These are phyloP conservation scores for Ananas comosus DNA, from an alignment of 176 grass and related monocot species.

Conservation along the genomic window DNA sequence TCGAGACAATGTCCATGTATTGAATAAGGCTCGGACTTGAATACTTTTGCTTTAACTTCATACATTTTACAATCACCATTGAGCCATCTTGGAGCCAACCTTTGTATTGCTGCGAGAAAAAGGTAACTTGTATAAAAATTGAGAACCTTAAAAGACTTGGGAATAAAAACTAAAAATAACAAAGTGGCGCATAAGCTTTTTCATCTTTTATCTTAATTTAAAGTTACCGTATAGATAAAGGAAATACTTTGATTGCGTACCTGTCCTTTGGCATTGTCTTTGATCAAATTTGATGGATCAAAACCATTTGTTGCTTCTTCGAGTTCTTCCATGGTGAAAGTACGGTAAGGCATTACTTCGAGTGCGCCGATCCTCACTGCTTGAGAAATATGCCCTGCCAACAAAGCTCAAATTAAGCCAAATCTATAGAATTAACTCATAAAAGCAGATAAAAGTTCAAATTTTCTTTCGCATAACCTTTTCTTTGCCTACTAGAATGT, in stretches of 20 bases:
- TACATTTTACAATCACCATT: constrained; percentile 44
- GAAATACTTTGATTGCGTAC: constrained; percentile 25
- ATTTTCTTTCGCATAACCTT: too few species aligned
- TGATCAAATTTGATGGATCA: constrained; percentile 50
- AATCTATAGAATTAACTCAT: too few species aligned
- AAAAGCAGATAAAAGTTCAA: too few species aligned
- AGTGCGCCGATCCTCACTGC: constrained; percentile 43
- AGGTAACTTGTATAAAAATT: not conserved
- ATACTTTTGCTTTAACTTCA: constrained; percentile 66
- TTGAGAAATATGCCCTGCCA: constrained; percentile 60
- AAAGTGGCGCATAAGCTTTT: not conserved
- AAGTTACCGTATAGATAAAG: not conserved
- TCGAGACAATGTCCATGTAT: constrained; percentile 74
- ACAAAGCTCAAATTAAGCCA: not conserved
- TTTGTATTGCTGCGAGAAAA: constrained; percentile 41
- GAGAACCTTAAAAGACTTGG: not conserved
- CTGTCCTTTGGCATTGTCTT: constrained; percentile 36
- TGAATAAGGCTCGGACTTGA: constrained; percentile 46
- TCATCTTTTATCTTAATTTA: not conserved
- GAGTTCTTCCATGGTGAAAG: constrained; percentile 60
- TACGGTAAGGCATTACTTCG: constrained; percentile 36
- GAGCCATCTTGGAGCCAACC: constrained; percentile 69
- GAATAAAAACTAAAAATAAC: not conserved
- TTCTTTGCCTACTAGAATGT: too few species aligned
- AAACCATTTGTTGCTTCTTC: constrained; percentile 71